These are phyloP conservation scores for Melastoma candidum DNA, from an alignment of 441 rosid species.

Conservation along the genomic window DNA sequence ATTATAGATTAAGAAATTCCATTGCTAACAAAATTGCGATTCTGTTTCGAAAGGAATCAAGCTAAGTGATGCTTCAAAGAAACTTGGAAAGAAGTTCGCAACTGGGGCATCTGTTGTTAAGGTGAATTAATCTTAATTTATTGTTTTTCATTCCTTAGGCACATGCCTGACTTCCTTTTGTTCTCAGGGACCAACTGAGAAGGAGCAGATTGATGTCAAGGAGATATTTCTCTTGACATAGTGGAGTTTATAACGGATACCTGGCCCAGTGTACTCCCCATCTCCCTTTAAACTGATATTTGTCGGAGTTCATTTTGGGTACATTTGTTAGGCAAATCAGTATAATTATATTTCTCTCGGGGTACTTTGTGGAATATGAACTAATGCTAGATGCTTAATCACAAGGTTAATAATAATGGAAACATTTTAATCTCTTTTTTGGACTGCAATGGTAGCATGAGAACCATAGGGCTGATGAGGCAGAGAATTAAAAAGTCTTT, in stretches of 20 bases:
- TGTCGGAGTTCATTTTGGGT: no score
- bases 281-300: neutral
- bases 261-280: conserved; percentile 65
- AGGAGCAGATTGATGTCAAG: conserved; percentile 97
- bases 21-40: no score
- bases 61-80: conserved; percentile 85
- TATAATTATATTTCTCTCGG: no score
- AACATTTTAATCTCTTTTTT: no score
- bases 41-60: conserved; percentile 43
- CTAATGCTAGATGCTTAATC: no score
- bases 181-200: conserved; percentile 82
- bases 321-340: no score
- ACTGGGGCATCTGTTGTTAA: conserved; percentile 94
- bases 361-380: no score
- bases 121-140: conserved; percentile 26
- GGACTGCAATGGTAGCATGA: no score
- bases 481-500: no score
- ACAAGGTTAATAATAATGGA: no score
- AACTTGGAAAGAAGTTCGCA: conserved; percentile 91
- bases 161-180: conserved; percentile 9
- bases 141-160: conserved; percentile 1
- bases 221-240: conserved; percentile 72
- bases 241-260: conserved; percentile 81
- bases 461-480: no score
- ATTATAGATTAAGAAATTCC: no score